Base-by-base conservation (phyloP, 1,284 basidiomycete species). In the Takashimella koratensis region DNA sequence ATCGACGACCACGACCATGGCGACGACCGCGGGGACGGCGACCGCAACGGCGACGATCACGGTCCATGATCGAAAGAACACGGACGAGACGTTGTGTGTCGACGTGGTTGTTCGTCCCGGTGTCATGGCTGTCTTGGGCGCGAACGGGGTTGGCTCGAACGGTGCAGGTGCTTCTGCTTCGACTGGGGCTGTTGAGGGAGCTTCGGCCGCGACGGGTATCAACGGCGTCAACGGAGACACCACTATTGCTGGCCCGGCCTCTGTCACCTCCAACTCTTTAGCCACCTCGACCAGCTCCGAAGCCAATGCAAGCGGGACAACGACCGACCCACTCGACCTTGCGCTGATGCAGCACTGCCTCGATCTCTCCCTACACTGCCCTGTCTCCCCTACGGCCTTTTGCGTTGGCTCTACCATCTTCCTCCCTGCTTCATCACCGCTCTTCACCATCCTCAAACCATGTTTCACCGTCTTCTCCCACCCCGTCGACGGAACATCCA, bases 401-500 rank as follows among this genome's bases (percentile, higher is more conserved):
- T 96, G 90, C 68, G 96, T 99, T 20, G 95, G 96, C 30, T 95
- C 90, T 64, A 82, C 92, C 30, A 78, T 98, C 45, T 85, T 87
- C 30, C 63, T 77, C 70, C 80, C 54, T 70, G 56, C 78, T 5
- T 75, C 59, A 58, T 71, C 56, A 22, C 69, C 52, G 74, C 82
- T 45, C 40, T 69, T 60, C 45, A 25, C 50, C 3, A 11, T 51
- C 63, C 82, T 65, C 16, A 25, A 51, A 23, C 45, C 56, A 0
- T 52, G 60, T 46, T 75, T 75, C 54, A 47, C 54, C 12, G n/a
- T 51, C 23, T 71, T 71, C 55, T 22, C 58, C 26, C 23, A 55
- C 23, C 51, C 59, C 1, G 30, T 47, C 16, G n/a, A n/a, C n/a
- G n/a, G n/a, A n/a, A n/a, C n/a, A n/a, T 36, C 30, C 8, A 36